A percentile compares a stretch with the other conserved stretches of the same genome.
Conservation (phyloP, 225 moss, liverwort and hornwort genomes). For the Thuidium tamariscinum region DNA sequence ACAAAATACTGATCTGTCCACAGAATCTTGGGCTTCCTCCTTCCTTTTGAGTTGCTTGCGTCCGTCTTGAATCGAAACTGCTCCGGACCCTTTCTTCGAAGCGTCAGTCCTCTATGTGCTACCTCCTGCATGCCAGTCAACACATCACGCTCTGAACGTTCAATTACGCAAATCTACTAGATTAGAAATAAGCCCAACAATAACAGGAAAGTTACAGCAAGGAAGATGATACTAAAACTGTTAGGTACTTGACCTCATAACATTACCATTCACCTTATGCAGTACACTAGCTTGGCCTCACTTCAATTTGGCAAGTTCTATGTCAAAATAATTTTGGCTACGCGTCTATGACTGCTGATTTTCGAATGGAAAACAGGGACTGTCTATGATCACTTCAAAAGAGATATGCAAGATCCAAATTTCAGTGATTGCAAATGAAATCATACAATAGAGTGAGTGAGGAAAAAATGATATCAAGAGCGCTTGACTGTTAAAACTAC, state of each 20-base stretch:
- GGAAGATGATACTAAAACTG: neutral
- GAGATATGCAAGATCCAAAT: neutral
- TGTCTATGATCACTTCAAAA: neutral
- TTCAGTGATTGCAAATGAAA: neutral
- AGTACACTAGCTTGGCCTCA: neutral
- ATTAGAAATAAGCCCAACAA: neutral
- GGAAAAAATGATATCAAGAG: neutral
- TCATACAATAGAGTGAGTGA: neutral
- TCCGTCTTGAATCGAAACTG: neutral
- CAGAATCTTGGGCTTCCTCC: neutral
- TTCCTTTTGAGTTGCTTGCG: accelerated
- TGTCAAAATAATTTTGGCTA: neutral
- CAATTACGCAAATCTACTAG: neutral
- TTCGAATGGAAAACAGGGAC: neutral
- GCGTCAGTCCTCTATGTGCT: neutral
- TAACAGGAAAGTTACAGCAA: neutral
- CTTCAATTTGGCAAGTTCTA: neutral
- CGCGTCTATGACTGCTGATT: neutral
- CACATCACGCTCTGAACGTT: neutral
- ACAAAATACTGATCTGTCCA: neutral
- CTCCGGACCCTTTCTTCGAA: accelerated
- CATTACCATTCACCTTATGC: neutral
- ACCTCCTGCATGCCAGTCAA: neutral
- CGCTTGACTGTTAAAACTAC: neutral
- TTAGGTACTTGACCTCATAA: neutral